A percentile compares a stretch with the other conserved stretches of the same genome.
These are phyloP conservation scores for Cladophialophora bantiana DNA, from an alignment of 2,329 filamentous ascomycete species.

Conservation along the genomic window DNA sequence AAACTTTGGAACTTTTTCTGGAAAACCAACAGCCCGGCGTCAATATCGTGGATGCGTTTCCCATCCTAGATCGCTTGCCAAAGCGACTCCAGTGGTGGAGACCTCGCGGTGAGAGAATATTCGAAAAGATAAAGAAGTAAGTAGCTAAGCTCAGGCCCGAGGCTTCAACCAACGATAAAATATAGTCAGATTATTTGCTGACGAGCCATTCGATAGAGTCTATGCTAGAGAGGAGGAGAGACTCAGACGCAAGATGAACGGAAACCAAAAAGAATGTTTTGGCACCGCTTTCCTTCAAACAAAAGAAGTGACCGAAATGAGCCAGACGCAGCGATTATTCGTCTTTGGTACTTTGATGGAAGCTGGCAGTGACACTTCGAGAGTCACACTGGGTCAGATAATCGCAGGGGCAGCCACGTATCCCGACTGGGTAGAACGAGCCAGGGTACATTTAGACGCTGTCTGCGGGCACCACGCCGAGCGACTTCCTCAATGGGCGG, in stretches of 20 bases:
- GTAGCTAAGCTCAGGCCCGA: not conserved
- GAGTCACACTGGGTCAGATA: not conserved
- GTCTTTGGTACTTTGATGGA: not conserved
- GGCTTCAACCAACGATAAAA: too few species aligned
- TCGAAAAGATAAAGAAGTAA: slow-evolving; percentile 4
- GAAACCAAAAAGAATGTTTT: slow-evolving; percentile 47
- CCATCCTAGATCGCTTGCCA: slow-evolving; percentile 45
- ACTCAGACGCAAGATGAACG: slow-evolving; percentile 23
- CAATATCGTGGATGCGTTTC: slow-evolving; percentile 50
- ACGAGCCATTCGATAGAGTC: slow-evolving; percentile 22
- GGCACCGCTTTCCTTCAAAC: slow-evolving; percentile 43
- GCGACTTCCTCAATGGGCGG: slow-evolving; percentile 57
- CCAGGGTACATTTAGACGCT: slow-evolving; percentile 36
- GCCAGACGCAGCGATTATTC: slow-evolving; percentile 18
- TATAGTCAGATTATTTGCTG: too few species aligned
- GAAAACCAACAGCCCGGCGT: slow-evolving; percentile 46
- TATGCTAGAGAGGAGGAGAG: slow-evolving; percentile 40
- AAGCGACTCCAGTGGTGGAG: slow-evolving; percentile 21
- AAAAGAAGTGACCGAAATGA: slow-evolving; percentile 27
- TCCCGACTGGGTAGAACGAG: slow-evolving; percentile 40
- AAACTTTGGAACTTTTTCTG: slow-evolving; percentile 46
- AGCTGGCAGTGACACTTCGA: slow-evolving; percentile 10
- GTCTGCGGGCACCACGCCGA: slow-evolving; percentile 38
- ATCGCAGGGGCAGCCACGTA: slow-evolving; percentile 41
- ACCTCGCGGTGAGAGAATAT: slow-evolving; percentile 9